Percentiles rank a stretch among this genome's conserved stretches.
Conservation (phyloP, 257 asterid species). For the Ajuga chamaepitys region DNA sequence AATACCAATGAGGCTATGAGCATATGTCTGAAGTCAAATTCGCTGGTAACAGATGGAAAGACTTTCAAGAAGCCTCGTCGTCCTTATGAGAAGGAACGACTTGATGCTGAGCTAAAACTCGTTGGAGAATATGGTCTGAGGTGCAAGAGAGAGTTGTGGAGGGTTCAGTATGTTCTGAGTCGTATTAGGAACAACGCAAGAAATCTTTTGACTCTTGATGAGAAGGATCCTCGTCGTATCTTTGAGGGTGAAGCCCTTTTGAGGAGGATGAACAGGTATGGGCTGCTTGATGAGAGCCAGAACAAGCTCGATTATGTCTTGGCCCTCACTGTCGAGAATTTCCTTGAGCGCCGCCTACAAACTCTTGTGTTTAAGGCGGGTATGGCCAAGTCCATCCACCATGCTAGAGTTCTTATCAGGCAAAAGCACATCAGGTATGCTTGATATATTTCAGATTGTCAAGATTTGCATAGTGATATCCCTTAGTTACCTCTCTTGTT, state of each 20-base stretch:
- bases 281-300: conserved; percentile 52
- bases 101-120: conserved; percentile 57
- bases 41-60: conserved; percentile 42
- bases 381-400: conserved; percentile 70
- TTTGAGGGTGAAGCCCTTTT: conserved; percentile 66
- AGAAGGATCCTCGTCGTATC: conserved; percentile 60
- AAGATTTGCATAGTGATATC: not conserved
- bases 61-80: conserved; percentile 63
- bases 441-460: not conserved
- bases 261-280: conserved; percentile 61
- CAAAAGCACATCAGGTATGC: conserved; percentile 61
- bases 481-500: not conserved
- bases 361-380: conserved; percentile 62
- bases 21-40: not conserved
- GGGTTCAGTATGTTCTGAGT: conserved; percentile 67
- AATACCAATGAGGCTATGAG: not conserved
- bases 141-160: conserved; percentile 60
- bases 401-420: conserved; percentile 62
- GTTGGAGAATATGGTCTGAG: conserved; percentile 62
- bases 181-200: conserved; percentile 57
- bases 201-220: conserved; percentile 50
- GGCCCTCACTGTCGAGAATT: conserved; percentile 61
- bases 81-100: conserved; percentile 57
- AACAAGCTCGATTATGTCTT: conserved; percentile 65
- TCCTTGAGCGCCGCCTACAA: conserved; percentile 62